Base-by-base conservation (phyloP, 495 filamentous ascomycete genomes). In the Polyplosphaeria fusca region DNA sequence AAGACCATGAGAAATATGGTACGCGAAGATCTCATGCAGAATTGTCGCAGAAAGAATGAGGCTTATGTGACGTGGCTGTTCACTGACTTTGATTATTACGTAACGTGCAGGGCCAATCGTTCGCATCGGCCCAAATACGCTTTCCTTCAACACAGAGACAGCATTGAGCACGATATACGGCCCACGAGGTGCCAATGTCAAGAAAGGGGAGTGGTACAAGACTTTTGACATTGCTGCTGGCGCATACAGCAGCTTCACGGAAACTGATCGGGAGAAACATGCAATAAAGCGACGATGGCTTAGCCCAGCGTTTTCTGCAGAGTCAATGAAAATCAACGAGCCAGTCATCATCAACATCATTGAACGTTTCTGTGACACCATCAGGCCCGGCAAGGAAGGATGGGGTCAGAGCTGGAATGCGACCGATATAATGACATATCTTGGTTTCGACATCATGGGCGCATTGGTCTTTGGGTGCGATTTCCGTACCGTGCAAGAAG, bases 381-480 rank as follows among this genome's bases (percentile, higher is more conserved):
- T 68, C 12, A 58, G 58, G 38, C 60, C 55, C 32, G 42, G 50
- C 14, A 58, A 59, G 14, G 48, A 37, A 14, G 32, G 22, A 9
- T 67, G 54, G 60, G 60, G 52, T 19, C 26, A 39, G 28, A 50
- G 66, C n/a, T 54, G 55, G 40, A 63, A 70, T 49, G 58, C 64
- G 20, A 47, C 40, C 18, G 42, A 52, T 12, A 59, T 44, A 43
- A 41, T 60, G 5, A 69, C 58, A 5, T 71, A 58, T 50, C 66
- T 66, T 39, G 64, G 60, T 5, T 72, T 73, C 45, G 70, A 71
- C 48, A 62, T 70, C 38, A 70, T 73, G 48, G 65, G 69, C 20
- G 61, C 55, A 11, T 38, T 73, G 7, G 64, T 50, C 1, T 71
- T 66, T 46, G 69, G 69, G 1, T 32, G n/a, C 30, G 27, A 43